Evolutionary conservation across 2,329 filamentous ascomycete genomes (phyloP), one percentile per base, ranked within the genome.

Genomic region (Endoconidiophora laricicola): DNA sequence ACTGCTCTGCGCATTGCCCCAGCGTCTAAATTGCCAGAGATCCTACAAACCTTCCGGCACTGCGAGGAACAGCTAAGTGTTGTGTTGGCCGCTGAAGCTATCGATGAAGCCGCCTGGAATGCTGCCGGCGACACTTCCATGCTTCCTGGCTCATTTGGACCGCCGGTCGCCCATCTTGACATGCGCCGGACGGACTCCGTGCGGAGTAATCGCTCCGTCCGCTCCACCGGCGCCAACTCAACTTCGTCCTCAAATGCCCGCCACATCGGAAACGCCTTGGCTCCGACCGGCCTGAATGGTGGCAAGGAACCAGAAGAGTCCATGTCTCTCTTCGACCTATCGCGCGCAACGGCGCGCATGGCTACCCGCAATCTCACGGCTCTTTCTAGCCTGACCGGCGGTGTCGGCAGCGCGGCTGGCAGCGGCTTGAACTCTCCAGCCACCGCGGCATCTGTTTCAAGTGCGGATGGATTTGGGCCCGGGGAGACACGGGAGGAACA

Each of bases 21-120:
- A 1, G 66, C 78, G 0, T 67, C 72, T 0, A 77, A 82, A 10
- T 70, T 91, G 0, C 79, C 83, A 53, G 82, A 86, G 56, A 83
- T 91, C 12, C 66, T 91, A 2, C 79, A 78, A 46, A 79, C 77
- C 1, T 91, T 83, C 69, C 76, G 82, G 10, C 73, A 81, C 42
- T 87, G 83, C 56, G 85, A 93, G 59, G 81, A 86, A 57, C 83
- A 90, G 60, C 75, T 86, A 46, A 79, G 80, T 46, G 70, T 72
- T 0, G 71, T 82, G 2, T 69, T 85, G 12, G 73, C 73, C 46
- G 73, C 78, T 33, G 83, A 90, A 58, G 74, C 75, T 3, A 76
- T 74, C 50, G 74, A 74, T 40, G 84, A 86, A 58, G 68, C 72
- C n/a, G 78, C 75, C 2, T 86, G 83, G 72, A 81, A 86, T 58